Evolutionary conservation across 768 basidiomycete genomes (phyloP), one percentile per base, ranked within the genome.

Genomic region (Gymnopilus dilepis): DNA sequence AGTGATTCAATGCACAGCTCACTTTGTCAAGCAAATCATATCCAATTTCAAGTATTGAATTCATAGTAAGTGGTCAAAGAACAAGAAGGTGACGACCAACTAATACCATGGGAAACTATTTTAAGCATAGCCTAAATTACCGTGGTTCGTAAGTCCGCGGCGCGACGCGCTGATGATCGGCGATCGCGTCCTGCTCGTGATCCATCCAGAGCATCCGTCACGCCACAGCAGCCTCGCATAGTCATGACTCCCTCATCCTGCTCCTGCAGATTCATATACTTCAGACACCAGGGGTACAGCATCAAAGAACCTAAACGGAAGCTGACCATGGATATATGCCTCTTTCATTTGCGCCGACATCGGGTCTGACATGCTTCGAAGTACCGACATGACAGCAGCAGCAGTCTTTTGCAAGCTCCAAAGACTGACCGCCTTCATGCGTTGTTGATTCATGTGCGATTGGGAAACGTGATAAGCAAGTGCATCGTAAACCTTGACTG

Each of bases 391-490:
- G 50, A 96, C 84, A n/a, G 91, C 90, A 58, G 87, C 89, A 1
- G 94, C 94, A 0, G 96, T 96, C 84, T 92, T 89, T 74, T 97
- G 95, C 22, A 99, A 80, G 70, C 92, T 95, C 97, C 97, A 99
- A 7, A 94, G 77, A 62, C 94, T 90, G 65, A 99, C 95, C 3
- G 89, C 92, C 76, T 89, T 92, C 71, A 97, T 86, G 13, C 96
- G 88, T 63, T 80, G 79, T 58, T 92, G 87, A 69, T 94, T 92
- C 80, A 93, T 88, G 71, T 95, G 94, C 24, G 86, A 89, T 67
- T 95, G 93, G 2, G 90, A 88, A 52, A 99, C 97, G 76, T 99
- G 97, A 73, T 95, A 88, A 9, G 97, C 97, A 59, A 99, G 82
- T 9, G 97, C 97, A 52, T 94, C 92, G 72, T 97, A 95, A 37